Conservation (phyloP, 2,329 filamentous ascomycete genomes). For the Fusarium oxysporum region DNA sequence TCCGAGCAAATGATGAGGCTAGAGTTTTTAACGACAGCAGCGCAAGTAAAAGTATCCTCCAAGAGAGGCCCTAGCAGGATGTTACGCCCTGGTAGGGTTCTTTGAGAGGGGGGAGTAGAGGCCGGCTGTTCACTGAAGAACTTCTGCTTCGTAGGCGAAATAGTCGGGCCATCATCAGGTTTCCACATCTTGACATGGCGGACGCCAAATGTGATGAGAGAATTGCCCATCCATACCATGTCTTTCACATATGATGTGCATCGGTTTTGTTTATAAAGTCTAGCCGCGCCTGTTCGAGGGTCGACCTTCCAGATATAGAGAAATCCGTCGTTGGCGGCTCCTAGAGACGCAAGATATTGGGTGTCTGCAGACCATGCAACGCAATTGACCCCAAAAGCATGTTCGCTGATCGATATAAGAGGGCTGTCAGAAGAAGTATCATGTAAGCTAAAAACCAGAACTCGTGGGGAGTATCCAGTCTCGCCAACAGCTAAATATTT, state of each 20-base stretch:
- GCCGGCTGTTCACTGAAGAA: conserved; percentile 58
- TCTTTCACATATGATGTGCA: conserved; percentile 88
- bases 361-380: conserved; percentile 92
- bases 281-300: conserved; percentile 81
- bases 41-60: conserved; percentile 86
- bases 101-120: conserved; percentile 54
- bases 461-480: conserved; percentile 91
- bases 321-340: conserved; percentile 91
- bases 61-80: conserved; percentile 84
- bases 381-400: conserved; percentile 87
- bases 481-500: conserved; percentile 92
- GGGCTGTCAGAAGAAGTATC: conserved; percentile 85
- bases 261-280: conserved; percentile 85
- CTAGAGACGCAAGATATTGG: conserved; percentile 87
- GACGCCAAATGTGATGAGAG: conserved; percentile 86
- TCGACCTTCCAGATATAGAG: conserved; percentile 92
- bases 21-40: conserved; percentile 74
- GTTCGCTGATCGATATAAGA: conserved; percentile 86
- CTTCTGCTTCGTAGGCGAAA: conserved; percentile 73
- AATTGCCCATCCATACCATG: conserved; percentile 91
- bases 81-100: conserved; percentile 86
- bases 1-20: conserved; percentile 89
- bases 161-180: conserved; percentile 72
- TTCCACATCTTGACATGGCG: conserved; percentile 96
- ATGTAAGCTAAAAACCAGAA: conserved; percentile 88